Base-by-base conservation (phyloP, 2,329 filamentous ascomycete genomes). In the Tolypocladium nubicola region DNA sequence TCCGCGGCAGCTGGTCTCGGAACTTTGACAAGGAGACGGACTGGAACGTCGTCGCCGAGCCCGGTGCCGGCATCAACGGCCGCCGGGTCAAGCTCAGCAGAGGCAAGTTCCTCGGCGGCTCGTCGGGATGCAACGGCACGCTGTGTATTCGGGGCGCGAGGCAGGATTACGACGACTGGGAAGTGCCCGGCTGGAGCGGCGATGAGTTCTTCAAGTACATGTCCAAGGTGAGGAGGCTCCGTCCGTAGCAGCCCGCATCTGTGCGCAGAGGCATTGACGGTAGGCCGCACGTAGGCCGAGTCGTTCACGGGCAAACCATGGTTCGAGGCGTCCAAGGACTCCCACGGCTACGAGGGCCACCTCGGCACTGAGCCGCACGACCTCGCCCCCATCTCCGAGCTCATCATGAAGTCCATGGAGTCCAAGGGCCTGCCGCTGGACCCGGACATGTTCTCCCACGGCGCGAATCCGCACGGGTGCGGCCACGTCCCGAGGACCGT, bases 281-380 rank as follows among this genome's bases (percentile, higher is more conserved):
- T 49, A 6, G 4, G 26, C 26, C 52, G 4, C 35, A 5, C 21
- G 3, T 53, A 73, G 78, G 72, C 79, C 1, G 82, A 85, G 61
- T 81, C 76, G 2, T 85, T 85, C 62, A 78, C 84, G 57, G 64
- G 68, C 23, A 84, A 84, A 63, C 69, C 76, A 35, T 84, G 81
- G 81, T 82, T 83, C 66, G 65, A 81, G 39, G 76, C 75, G 2
- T 71, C 76, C 47, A 64, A 71, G 10, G 69, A 70, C 2, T 71
- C 71, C 9, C 82, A 85, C 60, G 80, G 80, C 1, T 69, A 75
- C 52, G 66, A 72, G 11, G 82, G 82, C 0, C 78, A 76, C 23
- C 69, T 85, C 1, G 75, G 82, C 55, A 79, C 74, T 8, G 80
- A 81, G 60, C 82, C 81, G 0, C 80, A 84, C 59, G 80, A 83